Evolutionary conservation across 352 stramenopile genomes (phyloP), one percentile per base, ranked within the genome.

Genomic region (Globisporangium lucens): DNA sequence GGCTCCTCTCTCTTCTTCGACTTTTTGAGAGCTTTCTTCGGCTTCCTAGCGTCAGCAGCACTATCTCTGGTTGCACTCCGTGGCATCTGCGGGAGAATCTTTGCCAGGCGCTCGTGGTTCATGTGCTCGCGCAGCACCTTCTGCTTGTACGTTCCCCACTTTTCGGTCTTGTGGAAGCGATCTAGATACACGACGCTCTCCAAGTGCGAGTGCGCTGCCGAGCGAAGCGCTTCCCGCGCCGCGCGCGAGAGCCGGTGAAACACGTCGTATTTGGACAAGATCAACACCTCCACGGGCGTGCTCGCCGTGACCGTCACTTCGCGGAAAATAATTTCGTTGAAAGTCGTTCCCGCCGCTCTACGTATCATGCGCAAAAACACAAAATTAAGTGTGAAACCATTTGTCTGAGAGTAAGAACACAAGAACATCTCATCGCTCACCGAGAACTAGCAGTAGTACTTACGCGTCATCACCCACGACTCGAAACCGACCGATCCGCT

Each of bases 241-340:
- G 78, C 72, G 0, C 76, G 75, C 1, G 85, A 89, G 1, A 93
- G 59, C 0, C 85, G 83, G 65, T 93, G 82, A 55, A 90, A 93
- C 1, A 91, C 82, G 57, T 93, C 85, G 65, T 93, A 90, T 62
- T 93, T 93, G 33, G 85, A 89, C 0, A 93, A 75, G 12, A 90
- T 58, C 13, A 93, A 69, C 17, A 90, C 69, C 41, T 93, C 81
- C 0, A 93, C 81, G 0, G 85, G 85, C 12, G 85, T 93, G 56
- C 61, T 90, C 22, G 85, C 80, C 4, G 77, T 89, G 8, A 86
- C 75, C 0, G 81, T 89, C 43, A 90, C 76, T 59, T 89, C 79
- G 43, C 85, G 83, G 56, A 82, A 78, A 27, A 90, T 78, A 4
- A 71, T 65, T 24, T 91, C 82, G 38, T 93, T 89, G 67, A 93